Conservation (phyloP, 768 basidiomycete genomes). For the Collybiopsis luxurians region DNA sequence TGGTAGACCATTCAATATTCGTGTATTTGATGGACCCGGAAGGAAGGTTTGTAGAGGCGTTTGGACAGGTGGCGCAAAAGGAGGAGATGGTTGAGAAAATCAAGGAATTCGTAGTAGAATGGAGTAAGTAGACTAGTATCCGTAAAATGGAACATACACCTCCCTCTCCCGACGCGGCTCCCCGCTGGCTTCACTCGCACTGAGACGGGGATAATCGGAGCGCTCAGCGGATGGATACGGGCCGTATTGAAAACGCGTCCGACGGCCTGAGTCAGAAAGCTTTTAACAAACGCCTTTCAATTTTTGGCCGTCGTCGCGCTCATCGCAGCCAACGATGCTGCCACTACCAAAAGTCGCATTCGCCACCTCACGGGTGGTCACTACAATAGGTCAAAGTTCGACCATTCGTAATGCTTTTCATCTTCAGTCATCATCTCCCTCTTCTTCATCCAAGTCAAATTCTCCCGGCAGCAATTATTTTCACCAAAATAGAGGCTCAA, state of each 20-base stretch:
- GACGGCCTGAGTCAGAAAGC: background rate
- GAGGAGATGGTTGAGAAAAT: conserved; percentile 68
- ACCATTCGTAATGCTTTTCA: conserved; percentile 79
- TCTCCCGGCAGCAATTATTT: conserved; percentile 7
- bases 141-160: background rate
- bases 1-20: conserved; percentile 96
- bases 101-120: conserved; percentile 43
- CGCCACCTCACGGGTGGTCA: conserved; percentile 72
- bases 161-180: background rate
- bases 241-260: too few relatives aligned
- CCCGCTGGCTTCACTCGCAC: too few relatives aligned
- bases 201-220: too few relatives aligned
- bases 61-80: conserved; percentile 77
- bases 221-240: too few relatives aligned
- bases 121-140: conserved; percentile 20
- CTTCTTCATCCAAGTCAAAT: conserved; percentile 29
- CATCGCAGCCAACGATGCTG: conserved; percentile 51
- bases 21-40: conserved; percentile 98
- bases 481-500: conserved; percentile 3
- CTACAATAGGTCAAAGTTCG: conserved; percentile 67
- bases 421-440: conserved; percentile 50
- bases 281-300: background rate
- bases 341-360: conserved; percentile 69
- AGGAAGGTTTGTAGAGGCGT: conserved; percentile 94
- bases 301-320: background rate